A percentile compares a stretch with the other conserved stretches of the same genome.
Conservation (phyloP, 163 green algal species). For the Scenedesmus sp. region DNA sequence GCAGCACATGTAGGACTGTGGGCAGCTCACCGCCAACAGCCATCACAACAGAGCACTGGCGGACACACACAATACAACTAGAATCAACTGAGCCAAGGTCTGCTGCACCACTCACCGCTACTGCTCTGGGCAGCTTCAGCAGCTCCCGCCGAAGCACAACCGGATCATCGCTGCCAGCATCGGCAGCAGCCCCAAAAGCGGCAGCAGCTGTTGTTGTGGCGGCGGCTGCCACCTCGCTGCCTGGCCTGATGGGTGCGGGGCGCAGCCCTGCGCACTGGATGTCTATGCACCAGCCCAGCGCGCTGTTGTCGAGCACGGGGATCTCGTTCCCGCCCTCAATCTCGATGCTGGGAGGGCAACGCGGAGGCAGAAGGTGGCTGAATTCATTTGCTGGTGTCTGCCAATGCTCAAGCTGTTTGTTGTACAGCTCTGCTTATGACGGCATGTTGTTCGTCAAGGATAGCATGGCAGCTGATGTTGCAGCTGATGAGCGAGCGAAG, state of each 20-base stretch:
- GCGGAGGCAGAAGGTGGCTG: background rate
- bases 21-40: background rate
- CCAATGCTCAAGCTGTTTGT: too few species aligned
- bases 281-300: conserved; percentile 80
- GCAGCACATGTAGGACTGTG: too few species aligned
- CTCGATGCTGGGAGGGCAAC: conserved; percentile 68
- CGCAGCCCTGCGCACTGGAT: conserved; percentile 77
- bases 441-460: too few species aligned
- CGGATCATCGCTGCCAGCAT: background rate
- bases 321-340: conserved; percentile 77
- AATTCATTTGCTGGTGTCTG: too few species aligned
- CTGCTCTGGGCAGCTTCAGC: background rate
- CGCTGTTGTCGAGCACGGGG: conserved; percentile 91
- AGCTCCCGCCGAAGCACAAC: background rate
- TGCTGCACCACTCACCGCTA: conserved; percentile 11
- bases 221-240: background rate
- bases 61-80: background rate
- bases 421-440: too few species aligned
- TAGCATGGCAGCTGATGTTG: too few species aligned
- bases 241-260: conserved; percentile 30
- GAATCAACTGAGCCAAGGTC: background rate
- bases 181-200: background rate
- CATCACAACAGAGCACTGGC: background rate
- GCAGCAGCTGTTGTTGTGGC: background rate
- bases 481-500: too few species aligned